Evolutionary conservation across 2,329 filamentous ascomycete species (phyloP).

Genomic region (Chaetomiaceae sp.): DNA sequence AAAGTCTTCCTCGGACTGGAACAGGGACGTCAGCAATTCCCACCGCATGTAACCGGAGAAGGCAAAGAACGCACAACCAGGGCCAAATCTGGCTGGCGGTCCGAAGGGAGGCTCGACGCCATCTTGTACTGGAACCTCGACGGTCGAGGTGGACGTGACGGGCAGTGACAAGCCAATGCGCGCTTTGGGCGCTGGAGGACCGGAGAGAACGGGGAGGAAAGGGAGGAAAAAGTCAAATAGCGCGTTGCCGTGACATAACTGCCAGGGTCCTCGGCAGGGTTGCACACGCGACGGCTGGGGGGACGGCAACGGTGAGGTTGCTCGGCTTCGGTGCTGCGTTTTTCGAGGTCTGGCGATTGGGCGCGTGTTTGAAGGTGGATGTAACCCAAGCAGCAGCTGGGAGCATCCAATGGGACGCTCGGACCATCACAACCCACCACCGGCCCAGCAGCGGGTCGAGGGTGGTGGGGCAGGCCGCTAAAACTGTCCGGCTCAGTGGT

Average conservation of each 20-base stretch:
- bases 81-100: conserved; percentile 42
- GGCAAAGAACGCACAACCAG: conserved; percentile 40
- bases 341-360: conserved; percentile 22
- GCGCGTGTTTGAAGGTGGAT: conserved; percentile 7
- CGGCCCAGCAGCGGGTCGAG: neutral
- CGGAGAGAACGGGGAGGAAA: neutral
- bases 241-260: conserved; percentile 27
- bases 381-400: too few relatives aligned
- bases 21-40: conserved; percentile 23
- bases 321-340: conserved; percentile 17
- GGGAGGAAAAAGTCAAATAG: conserved; percentile 6
- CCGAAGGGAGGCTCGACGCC: conserved; percentile 23
- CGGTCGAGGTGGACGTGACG: conserved; percentile 1
- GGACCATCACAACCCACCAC: conserved; percentile 5
- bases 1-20: conserved; percentile 69
- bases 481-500: neutral
- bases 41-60: neutral
- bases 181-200: conserved; percentile 13
- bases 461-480: conserved; percentile 10
- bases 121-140: conserved; percentile 19
- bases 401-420: too few relatives aligned
- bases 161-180: conserved; percentile 6
- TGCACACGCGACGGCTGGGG: conserved; percentile 20
- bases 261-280: conserved; percentile 14
- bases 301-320: conserved; percentile 18